A percentile compares a stretch with the other conserved stretches of the same genome.
Evolutionary conservation across 2,329 filamentous ascomycete genomes (phyloP).

Genomic region (Phialocephala sp.): DNA sequence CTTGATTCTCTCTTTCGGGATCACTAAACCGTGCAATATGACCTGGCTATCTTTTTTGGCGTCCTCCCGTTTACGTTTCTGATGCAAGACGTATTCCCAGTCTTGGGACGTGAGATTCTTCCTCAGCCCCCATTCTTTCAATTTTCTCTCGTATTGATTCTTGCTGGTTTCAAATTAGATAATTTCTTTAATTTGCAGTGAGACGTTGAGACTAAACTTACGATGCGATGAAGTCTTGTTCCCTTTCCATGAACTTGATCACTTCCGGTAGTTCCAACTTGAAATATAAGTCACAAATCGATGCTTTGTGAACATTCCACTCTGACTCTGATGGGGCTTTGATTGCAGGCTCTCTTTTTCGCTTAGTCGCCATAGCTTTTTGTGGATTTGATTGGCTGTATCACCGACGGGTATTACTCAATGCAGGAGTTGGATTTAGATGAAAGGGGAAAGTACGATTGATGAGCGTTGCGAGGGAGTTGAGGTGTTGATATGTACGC

Average conservation of each 20-base stretch:
- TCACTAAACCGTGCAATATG: not conserved
- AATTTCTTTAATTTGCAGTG: not conserved
- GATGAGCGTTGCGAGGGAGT: not conserved
- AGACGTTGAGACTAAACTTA: not conserved
- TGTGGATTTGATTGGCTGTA: too few species aligned
- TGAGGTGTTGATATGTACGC: not conserved
- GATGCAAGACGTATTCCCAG: not conserved
- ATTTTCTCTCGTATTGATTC: constrained; percentile 5
- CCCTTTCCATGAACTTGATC: not conserved
- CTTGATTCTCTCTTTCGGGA: not conserved
- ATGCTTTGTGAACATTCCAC: not conserved
- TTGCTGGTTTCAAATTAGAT: not conserved
- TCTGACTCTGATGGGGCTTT: not conserved
- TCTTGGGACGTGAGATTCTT: not conserved
- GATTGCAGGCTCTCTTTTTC: not conserved
- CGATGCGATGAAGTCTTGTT: not conserved
- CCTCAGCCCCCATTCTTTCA: not conserved
- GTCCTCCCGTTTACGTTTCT: not conserved
- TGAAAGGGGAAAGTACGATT: not conserved
- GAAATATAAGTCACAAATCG: not conserved
- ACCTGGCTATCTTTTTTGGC: not conserved
- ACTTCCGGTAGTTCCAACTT: not conserved
- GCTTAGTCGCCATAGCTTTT: not conserved
- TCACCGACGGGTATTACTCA: not conserved
- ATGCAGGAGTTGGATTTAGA: not conserved